These are phyloP conservation scores for Magnaporthales sp. DNA, from an alignment of 2,329 filamentous ascomycete species.

Conservation along the genomic window DNA sequence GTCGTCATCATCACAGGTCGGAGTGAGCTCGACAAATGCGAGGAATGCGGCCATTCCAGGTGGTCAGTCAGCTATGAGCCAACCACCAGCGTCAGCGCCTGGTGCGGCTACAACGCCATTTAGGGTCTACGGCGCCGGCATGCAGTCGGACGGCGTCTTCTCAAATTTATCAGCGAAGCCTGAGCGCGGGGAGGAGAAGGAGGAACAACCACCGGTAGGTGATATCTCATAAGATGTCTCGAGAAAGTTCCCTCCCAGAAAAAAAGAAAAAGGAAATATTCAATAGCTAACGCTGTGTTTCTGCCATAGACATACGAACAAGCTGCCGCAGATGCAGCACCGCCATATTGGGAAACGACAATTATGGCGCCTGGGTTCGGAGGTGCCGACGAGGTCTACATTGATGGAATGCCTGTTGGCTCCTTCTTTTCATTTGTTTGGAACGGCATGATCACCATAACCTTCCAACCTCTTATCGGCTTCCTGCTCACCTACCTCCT, in stretches of 20 bases:
- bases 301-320: slow-evolving; percentile 80
- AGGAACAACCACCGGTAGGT: slow-evolving; percentile 89
- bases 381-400: slow-evolving; percentile 89
- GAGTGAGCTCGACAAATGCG: neutral
- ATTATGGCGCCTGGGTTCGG: slow-evolving; percentile 88
- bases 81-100: slow-evolving; percentile 6
- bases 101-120: slow-evolving; percentile 23
- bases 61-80: slow-evolving; percentile 21
- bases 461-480: slow-evolving; percentile 81
- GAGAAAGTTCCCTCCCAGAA: no score
- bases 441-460: slow-evolving; percentile 96
- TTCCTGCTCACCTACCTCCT: slow-evolving; percentile 97
- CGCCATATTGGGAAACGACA: slow-evolving; percentile 98
- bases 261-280: neutral
- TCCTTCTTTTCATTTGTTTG: slow-evolving; percentile 81
- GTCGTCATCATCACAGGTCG: slow-evolving; percentile 8
- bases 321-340: slow-evolving; percentile 90
- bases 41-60: slow-evolving; percentile 5
- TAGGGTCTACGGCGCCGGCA: slow-evolving; percentile 61
- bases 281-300: slow-evolving; percentile 22
- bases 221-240: neutral
- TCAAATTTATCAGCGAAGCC: slow-evolving; percentile 91
- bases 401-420: slow-evolving; percentile 90
- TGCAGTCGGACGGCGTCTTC: slow-evolving; percentile 90
- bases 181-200: slow-evolving; percentile 66